These are phyloP conservation scores for Glomus cerebriforme DNA, from an alignment of 192 early-diverging fungal species.

Conservation along the genomic window DNA sequence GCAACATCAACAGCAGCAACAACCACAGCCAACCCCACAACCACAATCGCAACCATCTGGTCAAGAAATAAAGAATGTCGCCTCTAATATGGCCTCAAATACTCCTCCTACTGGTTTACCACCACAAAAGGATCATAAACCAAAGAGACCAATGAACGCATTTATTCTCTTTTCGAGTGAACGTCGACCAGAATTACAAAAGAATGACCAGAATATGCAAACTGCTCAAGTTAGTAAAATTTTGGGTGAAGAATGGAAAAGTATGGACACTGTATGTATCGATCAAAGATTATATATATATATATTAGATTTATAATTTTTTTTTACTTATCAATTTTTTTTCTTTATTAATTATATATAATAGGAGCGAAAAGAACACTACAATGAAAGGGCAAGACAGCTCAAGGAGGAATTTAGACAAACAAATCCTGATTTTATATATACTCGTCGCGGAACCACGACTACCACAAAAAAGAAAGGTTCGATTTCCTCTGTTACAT, in stretches of 20 bases:
- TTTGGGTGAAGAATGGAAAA: constrained; percentile 68
- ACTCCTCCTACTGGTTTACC: constrained; percentile 34
- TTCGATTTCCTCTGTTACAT: background rate
- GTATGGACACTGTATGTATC: constrained; percentile 35
- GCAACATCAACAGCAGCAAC: constrained; percentile 8
- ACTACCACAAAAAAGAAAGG: constrained; percentile 40
- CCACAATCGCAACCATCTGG: constrained; percentile 16
- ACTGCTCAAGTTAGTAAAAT: constrained; percentile 67
- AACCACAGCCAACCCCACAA: constrained; percentile 31
- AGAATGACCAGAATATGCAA: constrained; percentile 57
- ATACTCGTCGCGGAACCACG: constrained; percentile 46
- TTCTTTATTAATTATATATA: background rate
- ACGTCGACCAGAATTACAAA: constrained; percentile 64
- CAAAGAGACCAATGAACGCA: constrained; percentile 69
- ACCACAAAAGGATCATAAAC: constrained; percentile 36
- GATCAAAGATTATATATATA: too few species aligned
- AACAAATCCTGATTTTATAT: constrained; percentile 57
- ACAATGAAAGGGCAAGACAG: constrained; percentile 56
- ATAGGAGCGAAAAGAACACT: constrained; percentile 57
- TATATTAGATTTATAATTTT: background rate
- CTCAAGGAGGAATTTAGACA: constrained; percentile 63
- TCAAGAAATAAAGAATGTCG: background rate
- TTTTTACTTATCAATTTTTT: background rate
- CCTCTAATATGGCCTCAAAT: constrained; percentile 13
- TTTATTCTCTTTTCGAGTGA: constrained; percentile 68